These are phyloP conservation scores for Scleromitrula shiraiana DNA, from an alignment of 2,329 filamentous ascomycete genomes.

Conservation along the genomic window DNA sequence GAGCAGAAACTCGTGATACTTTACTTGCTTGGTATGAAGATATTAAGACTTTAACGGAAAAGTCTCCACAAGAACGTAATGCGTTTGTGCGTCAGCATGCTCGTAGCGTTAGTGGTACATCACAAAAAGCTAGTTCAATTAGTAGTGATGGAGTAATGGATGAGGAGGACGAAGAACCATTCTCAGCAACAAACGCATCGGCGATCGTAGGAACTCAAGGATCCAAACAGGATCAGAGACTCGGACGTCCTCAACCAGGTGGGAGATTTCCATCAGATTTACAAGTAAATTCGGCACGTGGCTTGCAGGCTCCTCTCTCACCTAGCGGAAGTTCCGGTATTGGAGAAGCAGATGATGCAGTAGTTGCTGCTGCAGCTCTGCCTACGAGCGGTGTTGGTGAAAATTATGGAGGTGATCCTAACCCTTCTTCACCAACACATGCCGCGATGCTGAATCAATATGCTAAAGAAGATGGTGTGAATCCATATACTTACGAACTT, in stretches of 20 bases:
- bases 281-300: slow-evolving; percentile 67
- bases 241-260: slow-evolving; percentile 82
- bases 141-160: slow-evolving; percentile 73
- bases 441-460: slow-evolving; percentile 43
- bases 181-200: slow-evolving; percentile 47
- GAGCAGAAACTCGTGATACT: slow-evolving; percentile 71
- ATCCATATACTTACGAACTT: slow-evolving; percentile 43
- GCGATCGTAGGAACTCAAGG: slow-evolving; percentile 41
- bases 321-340: slow-evolving; percentile 71
- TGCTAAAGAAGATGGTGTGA: slow-evolving; percentile 47
- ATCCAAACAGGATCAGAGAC: slow-evolving; percentile 47
- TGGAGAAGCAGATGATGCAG: slow-evolving; percentile 39
- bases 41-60: slow-evolving; percentile 82
- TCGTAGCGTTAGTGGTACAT: slow-evolving; percentile 64
- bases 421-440: slow-evolving; percentile 38
- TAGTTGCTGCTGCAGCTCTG: slow-evolving; percentile 47
- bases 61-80: slow-evolving; percentile 77
- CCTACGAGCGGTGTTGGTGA: slow-evolving; percentile 20
- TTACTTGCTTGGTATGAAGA: slow-evolving; percentile 95
- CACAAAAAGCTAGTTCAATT: slow-evolving; percentile 49
- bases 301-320: slow-evolving; percentile 71
- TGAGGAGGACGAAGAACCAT: slow-evolving; percentile 62
- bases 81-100: slow-evolving; percentile 80
- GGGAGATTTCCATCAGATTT: slow-evolving; percentile 95
- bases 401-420: slow-evolving; percentile 24